phyloP scores from a whole-genome alignment of 2,329 filamentous ascomycete species.

The Pseudocercospora fijiensis region DNA sequence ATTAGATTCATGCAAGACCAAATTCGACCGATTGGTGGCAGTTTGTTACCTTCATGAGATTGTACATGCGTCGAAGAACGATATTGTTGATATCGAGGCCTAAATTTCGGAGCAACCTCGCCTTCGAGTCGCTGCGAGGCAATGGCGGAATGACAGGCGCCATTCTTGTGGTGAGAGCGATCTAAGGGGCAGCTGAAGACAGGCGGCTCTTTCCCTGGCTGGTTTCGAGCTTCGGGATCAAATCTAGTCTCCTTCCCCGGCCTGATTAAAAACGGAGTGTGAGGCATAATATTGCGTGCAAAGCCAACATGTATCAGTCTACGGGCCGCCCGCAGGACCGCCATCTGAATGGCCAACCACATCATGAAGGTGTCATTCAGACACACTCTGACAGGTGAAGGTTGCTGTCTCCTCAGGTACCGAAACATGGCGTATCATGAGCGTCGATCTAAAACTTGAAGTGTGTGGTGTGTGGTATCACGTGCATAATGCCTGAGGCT shows the following conservation, averaged over 20 bases:
- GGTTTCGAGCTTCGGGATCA: background rate
- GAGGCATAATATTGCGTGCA: background rate
- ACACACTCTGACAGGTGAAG: background rate
- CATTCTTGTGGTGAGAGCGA: slow-evolving; percentile 13
- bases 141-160: slow-evolving; percentile 31
- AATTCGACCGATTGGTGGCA: background rate
- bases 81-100: slow-evolving; percentile 39
- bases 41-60: slow-evolving; percentile 43
- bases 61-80: slow-evolving; percentile 40
- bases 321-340: background rate
- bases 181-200: background rate
- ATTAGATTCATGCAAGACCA: background rate
- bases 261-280: background rate
- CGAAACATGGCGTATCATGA: background rate
- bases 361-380: background rate
- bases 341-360: background rate
- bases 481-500: too few species aligned
- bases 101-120: slow-evolving; percentile 41
- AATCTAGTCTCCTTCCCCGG: background rate
- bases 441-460: too few species aligned
- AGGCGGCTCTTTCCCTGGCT: background rate
- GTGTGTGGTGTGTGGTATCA: too few species aligned
- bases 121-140: slow-evolving; percentile 45
- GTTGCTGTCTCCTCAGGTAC: background rate
- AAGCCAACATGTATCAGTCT: background rate